These are phyloP conservation scores for Lentinus polychrous DNA, from an alignment of 1,284 basidiomycete species.

Conservation along the genomic window DNA sequence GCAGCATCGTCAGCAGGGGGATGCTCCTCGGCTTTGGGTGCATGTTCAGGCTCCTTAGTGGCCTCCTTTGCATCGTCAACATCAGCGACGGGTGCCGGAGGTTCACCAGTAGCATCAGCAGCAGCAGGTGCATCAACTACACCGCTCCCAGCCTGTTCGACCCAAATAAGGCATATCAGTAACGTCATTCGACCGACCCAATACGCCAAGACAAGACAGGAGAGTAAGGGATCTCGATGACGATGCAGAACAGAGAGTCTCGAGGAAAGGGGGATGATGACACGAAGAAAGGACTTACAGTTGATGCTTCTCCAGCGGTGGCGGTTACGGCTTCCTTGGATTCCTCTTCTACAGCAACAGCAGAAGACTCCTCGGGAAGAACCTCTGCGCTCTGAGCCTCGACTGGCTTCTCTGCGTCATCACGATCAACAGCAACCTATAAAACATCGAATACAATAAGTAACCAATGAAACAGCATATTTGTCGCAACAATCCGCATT, in stretches of 20 bases:
- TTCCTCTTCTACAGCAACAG: too few relatives aligned
- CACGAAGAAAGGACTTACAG: too few relatives aligned
- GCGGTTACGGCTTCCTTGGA: too few relatives aligned
- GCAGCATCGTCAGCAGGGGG: constrained; percentile 4
- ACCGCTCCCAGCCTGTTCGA: not conserved
- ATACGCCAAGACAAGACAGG: not conserved
- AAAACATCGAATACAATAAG: not conserved
- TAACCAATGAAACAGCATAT: not conserved
- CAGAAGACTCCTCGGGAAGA: too few relatives aligned
- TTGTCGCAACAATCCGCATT: too few relatives aligned
- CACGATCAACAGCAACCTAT: not conserved
- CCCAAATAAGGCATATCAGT: not conserved
- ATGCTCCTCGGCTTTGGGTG: not conserved
- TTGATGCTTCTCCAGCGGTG: too few relatives aligned
- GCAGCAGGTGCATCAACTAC: not conserved
- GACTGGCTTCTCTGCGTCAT: too few relatives aligned
- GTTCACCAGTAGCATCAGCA: not conserved
- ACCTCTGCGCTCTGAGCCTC: too few relatives aligned
- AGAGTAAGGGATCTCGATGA: not conserved
- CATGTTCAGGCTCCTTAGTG: constrained; percentile 7
- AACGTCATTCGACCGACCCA: not conserved
- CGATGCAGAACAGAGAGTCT: too few relatives aligned
- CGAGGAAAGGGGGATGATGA: too few relatives aligned
- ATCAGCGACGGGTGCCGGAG: not conserved
- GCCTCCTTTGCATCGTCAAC: not conserved